A percentile compares a stretch with the other conserved stretches of the same genome.
Conservation (phyloP, 2,329 filamentous ascomycete genomes). For the Claviceps spartinae region DNA sequence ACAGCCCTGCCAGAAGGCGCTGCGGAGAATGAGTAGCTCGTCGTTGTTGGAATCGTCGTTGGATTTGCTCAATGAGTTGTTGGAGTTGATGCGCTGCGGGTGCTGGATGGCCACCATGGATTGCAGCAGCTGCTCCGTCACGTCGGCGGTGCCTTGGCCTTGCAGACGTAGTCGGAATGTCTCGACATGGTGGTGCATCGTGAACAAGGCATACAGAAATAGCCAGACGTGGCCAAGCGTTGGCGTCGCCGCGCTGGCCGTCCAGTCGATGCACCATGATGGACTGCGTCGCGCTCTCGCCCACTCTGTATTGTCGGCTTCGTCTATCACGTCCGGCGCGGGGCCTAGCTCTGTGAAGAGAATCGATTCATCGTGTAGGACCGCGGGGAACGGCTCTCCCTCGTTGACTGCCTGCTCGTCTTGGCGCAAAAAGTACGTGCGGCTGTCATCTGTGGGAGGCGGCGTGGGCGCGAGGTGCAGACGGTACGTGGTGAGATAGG, state of each 20-base stretch:
- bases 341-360: background rate
- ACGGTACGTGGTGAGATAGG: conserved; percentile 14
- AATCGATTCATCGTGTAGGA: background rate
- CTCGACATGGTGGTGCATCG: background rate
- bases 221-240: conserved; percentile 1
- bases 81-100: conserved; percentile 18
- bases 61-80: conserved; percentile 1
- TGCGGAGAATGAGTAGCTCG: conserved; percentile 27
- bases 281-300: conserved; percentile 3
- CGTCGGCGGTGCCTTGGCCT: background rate
- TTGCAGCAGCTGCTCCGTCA: conserved; percentile 12
- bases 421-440: conserved; percentile 11
- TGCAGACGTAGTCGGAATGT: background rate
- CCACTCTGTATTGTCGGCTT: conserved; percentile 1
- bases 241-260: background rate
- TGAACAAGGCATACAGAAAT: conserved; percentile 2
- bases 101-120: conserved; percentile 26
- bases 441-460: background rate
- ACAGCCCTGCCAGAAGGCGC: conserved; percentile 53
- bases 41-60: conserved; percentile 14
- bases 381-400: conserved; percentile 9
- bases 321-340: background rate
- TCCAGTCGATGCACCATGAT: background rate
- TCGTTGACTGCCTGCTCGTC: conserved; percentile 9
- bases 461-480: conserved; percentile 9